Base-by-base conservation (phyloP, 495 filamentous ascomycete species). In the Xylaria sp. region DNA sequence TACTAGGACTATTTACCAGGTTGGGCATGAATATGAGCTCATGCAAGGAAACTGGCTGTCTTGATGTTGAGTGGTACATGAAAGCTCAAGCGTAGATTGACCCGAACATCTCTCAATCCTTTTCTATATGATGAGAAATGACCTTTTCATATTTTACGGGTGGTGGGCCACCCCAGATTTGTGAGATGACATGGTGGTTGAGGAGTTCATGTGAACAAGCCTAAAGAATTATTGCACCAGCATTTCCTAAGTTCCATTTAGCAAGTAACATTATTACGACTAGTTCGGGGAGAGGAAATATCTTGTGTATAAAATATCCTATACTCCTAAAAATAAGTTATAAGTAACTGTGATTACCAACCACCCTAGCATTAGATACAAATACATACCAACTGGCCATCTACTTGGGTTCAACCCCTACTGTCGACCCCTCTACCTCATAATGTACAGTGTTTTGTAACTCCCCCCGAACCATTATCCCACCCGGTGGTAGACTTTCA, bases 1-100 rank as follows among this genome's bases (percentile, higher is more conserved):
- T 78, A 73, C 63, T 78, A 69, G 71, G 19, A 7, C 12, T 0
- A 8, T 61, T 0, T 17, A 17, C 17, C 12, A 46, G 2, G 8
- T 37, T n/a, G 33, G 29, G 31, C 26, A 50, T 24, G 44, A 3
- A 17, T 24, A 48, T 46, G 41, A 7, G 15, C 12, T 19, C 4
- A 21, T 29, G 29, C 15, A 5, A 50, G 46, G 21, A 26, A 26
- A 26, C 31, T 40, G 63, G 29, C 9, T 55, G 21, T 21, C 15
- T 59, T 9, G 7, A 59, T 59, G 17, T 6, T 35, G 6, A 59
- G 37, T 35, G 17, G 7, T 14, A 37, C 29, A 21, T 14, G 0
- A 48, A 21, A 29, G 19, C 14, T 50, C 7, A 1, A 65, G 29
- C 50, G 65, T 58, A 40, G 29, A 24, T 52, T 53, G 46, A 19